Base-by-base conservation (phyloP, 1,284 basidiomycete genomes). In the Irpex rosettiformis region DNA sequence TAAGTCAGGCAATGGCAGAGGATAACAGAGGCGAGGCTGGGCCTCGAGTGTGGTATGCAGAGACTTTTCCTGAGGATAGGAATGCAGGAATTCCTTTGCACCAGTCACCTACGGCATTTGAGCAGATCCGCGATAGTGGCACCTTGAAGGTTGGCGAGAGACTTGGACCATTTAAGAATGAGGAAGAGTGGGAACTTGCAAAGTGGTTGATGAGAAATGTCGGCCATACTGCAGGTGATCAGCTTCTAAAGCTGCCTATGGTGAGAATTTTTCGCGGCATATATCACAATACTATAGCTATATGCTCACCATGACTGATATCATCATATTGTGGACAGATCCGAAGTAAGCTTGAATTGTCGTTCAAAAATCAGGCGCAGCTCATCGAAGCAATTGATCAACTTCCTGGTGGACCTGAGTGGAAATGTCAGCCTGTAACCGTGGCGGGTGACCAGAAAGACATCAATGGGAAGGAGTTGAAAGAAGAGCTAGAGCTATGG, bases 401-500 rank as follows among this genome's bases (percentile, higher is more conserved):
- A 2, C 67, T 74, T 0, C 73, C 69, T 2, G 47, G 29, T n/a
- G 68, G 70, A 0, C 55, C 61, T 2, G 53, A 62, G 11, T 69
- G 65, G 68, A 55, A 55, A 7, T 64, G 64, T 21, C 62, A 69
- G 29, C 30, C 62, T 4, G 60, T 73, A 28, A 59, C 64, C 8
- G 58, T 69, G 8, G 40, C 18, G 18, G 59, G 59, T 1, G 59
- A 60, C 42, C 13, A 16, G 30, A 27, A 30, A 4, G 61, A 65
- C 30, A 58, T 62, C 7, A 47, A 62, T 30, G 61, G 61, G 7
- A 13, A 6, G 33, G 11, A 43, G 5, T 24, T 63, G 18, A 54
- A 18, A 0, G 68, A 66, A 52, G 60, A 63, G 10, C 48, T 72
- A 0, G 69, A 75, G 47, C 52, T 73, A 0, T 75, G 73, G 73